Conservation (phyloP, 2,329 filamentous ascomycete species). For the Xylaria polymorpha region DNA sequence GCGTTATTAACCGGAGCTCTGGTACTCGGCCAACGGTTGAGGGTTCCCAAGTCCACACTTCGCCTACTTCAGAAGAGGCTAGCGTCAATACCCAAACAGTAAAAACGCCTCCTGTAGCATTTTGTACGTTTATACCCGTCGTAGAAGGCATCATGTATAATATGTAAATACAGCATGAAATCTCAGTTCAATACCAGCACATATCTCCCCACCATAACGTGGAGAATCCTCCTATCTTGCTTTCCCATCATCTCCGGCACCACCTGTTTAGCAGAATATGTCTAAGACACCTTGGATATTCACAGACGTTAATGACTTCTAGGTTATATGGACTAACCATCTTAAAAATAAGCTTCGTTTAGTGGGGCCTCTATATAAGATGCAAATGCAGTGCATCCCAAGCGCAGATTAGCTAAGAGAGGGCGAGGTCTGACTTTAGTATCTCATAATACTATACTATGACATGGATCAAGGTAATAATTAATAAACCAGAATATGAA, state of each 20-base stretch:
- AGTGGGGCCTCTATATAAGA: no score
- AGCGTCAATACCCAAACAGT: slow-evolving; percentile 42
- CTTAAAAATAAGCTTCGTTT: no score
- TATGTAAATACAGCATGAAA: slow-evolving; percentile 38
- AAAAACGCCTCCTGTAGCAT: slow-evolving; percentile 1
- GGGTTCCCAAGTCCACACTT: slow-evolving; percentile 75
- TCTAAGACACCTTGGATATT: background rate
- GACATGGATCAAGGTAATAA: no score
- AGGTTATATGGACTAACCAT: background rate
- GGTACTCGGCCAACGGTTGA: slow-evolving; percentile 81
- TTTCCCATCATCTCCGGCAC: background rate
- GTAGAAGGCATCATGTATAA: slow-evolving; percentile 36
- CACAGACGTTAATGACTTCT: background rate
- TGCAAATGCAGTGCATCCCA: no score
- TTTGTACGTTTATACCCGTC: slow-evolving; percentile 14
- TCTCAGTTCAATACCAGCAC: slow-evolving; percentile 33
- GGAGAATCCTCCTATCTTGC: background rate
- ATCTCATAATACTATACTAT: no score
- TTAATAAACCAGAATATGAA: background rate
- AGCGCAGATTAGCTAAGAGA: no score
- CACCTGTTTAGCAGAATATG: background rate
- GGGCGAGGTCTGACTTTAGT: no score
- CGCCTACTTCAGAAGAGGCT: slow-evolving; percentile 67
- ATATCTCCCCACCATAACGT: no score
- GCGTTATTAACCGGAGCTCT: slow-evolving; percentile 85